phyloP scores from a whole-genome alignment of 2,329 filamentous ascomycete species.

The Chaetomium olivaceum region DNA sequence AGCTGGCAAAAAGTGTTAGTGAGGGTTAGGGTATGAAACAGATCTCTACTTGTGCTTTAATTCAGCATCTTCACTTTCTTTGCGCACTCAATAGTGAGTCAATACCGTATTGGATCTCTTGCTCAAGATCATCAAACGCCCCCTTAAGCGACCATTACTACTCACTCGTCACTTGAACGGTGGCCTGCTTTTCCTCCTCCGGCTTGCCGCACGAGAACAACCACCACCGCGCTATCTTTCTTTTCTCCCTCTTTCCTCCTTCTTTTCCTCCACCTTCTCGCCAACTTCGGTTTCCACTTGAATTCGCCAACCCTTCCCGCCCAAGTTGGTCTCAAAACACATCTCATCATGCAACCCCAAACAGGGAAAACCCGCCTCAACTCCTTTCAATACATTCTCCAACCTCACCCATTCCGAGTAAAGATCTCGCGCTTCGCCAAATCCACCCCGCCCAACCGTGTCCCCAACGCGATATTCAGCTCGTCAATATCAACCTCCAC shows the following conservation, averaged over 20 bases:
- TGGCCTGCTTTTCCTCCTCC: background rate
- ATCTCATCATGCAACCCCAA: conserved; percentile 25
- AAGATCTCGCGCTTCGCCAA: conserved; percentile 20
- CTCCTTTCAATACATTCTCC: conserved; percentile 9
- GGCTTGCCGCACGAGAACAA: background rate
- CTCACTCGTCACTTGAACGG: conserved; percentile 11
- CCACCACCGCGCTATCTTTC: background rate
- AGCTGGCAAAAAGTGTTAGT: too few species aligned
- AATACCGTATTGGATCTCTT: too few species aligned
- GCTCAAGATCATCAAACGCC: too few species aligned
- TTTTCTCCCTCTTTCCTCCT: background rate
- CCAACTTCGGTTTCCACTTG: conserved; percentile 11
- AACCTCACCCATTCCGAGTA: conserved; percentile 25
- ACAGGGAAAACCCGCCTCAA: conserved; percentile 26
- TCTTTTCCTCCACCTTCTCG: background rate
- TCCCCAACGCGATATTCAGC: conserved; percentile 19
- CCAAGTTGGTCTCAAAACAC: conserved; percentile 28
- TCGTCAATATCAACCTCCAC: background rate
- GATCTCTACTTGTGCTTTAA: too few species aligned
- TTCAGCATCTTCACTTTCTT: too few species aligned
- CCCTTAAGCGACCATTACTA: background rate
- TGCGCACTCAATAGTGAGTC: too few species aligned
- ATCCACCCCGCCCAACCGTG: conserved; percentile 29
- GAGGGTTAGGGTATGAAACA: too few species aligned
- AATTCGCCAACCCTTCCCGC: conserved; percentile 15